These are phyloP conservation scores for Paspalum vaginatum DNA, from an alignment of 176 grass and related monocot genomes.

Conservation along the genomic window DNA sequence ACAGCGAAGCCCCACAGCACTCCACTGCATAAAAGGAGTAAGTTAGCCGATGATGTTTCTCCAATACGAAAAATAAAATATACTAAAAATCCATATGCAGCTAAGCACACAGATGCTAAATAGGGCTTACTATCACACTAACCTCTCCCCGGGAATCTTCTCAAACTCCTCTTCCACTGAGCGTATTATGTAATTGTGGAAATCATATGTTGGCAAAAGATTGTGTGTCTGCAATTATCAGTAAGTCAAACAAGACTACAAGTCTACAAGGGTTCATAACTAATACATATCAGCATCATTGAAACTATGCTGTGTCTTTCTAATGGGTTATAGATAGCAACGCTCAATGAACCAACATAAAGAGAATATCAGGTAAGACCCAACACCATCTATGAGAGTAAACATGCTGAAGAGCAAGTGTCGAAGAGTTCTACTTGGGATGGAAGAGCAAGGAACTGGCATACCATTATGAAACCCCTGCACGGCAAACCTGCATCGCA, in stretches of 20 bases:
- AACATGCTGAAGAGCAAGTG: constrained; percentile 16
- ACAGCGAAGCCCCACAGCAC: constrained; percentile 89
- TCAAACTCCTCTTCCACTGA: too few relatives aligned
- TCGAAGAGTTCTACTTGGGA: constrained; percentile 7
- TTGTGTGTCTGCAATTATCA: too few relatives aligned
- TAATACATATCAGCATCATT: background rate
- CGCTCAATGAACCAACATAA: background rate
- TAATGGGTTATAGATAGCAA: background rate
- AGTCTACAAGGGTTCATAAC: too few relatives aligned
- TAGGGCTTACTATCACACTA: constrained; percentile 10
- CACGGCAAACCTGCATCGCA: constrained; percentile 73
- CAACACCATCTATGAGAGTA: background rate
- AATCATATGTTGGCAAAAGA: too few relatives aligned
- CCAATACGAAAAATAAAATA: background rate
- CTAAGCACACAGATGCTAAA: background rate
- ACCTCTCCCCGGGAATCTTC: constrained; percentile 74
- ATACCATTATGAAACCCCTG: constrained; percentile 88
- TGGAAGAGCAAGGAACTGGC: background rate
- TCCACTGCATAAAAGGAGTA: constrained; percentile 64
- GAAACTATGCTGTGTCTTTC: background rate
- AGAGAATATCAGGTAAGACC: background rate
- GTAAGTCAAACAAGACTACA: too few relatives aligned
- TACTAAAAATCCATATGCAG: background rate
- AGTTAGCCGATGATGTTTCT: constrained; percentile 27
- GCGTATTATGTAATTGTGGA: background rate